Percentiles rank a stretch among this genome's conserved stretches.
Conservation (phyloP, 2,329 filamentous ascomycete species). For the Beauveria australis region DNA sequence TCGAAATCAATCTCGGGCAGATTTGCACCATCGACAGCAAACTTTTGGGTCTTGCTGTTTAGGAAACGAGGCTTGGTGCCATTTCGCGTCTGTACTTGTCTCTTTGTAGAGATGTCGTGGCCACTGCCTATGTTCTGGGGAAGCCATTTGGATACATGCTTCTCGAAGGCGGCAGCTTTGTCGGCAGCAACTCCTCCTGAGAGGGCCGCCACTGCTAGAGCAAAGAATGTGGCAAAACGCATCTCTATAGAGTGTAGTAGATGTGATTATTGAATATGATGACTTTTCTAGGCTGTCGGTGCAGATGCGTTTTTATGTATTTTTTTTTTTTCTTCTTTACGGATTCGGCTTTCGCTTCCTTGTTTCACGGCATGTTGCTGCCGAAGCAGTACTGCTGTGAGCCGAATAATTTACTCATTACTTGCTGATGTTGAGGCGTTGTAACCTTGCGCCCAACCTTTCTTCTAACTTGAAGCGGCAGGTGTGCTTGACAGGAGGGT, state of each 20-base stretch:
- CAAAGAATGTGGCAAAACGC: neutral
- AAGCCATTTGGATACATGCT: neutral
- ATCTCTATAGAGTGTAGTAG: neutral
- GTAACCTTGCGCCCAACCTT: neutral
- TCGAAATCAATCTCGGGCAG: constrained; percentile 66
- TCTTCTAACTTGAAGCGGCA: neutral
- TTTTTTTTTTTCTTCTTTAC: no score
- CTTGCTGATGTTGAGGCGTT: neutral
- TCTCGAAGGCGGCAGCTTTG: neutral
- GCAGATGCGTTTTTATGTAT: neutral
- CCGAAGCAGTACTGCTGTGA: neutral
- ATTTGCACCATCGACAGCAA: constrained; percentile 52
- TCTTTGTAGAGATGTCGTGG: neutral
- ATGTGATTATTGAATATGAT: no score
- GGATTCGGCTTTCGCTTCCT: neutral
- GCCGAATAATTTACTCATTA: neutral
- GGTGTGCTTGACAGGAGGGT: neutral
- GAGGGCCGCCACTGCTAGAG: neutral
- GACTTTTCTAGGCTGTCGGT: no score
- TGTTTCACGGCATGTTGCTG: neutral
- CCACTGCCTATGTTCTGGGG: no score
- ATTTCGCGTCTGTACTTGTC: neutral
- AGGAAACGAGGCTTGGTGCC: neutral
- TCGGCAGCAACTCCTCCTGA: neutral
- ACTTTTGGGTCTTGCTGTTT: constrained; percentile 26